Percentiles rank a stretch among this genome's conserved stretches.
phyloP scores from a whole-genome alignment of 2,329 filamentous ascomycete species.

The Stagonosporopsis tanaceti region DNA sequence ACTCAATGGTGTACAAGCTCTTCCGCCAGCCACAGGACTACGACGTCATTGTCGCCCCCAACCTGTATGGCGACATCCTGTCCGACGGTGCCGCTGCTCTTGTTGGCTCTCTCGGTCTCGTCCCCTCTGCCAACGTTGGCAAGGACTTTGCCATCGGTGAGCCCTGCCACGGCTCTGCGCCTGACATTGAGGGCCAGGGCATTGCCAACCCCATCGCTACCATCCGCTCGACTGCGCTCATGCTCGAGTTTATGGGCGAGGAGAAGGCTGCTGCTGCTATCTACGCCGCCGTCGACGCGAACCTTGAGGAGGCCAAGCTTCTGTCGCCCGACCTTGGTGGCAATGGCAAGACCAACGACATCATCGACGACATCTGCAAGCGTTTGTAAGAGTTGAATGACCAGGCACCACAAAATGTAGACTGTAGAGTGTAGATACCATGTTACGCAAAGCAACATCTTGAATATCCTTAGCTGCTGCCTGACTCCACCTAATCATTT shows the following conservation, averaged over 20 bases:
- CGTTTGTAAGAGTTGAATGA: constrained; percentile 66
- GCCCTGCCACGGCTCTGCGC: constrained; percentile 95
- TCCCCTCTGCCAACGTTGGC: constrained; percentile 94
- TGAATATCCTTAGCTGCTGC: background rate
- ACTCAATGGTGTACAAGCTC: constrained; percentile 99
- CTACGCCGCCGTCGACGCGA: constrained; percentile 89
- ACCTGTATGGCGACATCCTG: constrained; percentile 96
- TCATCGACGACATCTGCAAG: constrained; percentile 85
- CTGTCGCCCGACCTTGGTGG: constrained; percentile 92
- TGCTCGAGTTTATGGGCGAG: constrained; percentile 95
- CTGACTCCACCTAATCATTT: no score
- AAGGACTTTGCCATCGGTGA: constrained; percentile 95
- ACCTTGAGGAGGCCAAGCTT: constrained; percentile 81
- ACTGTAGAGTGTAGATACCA: constrained; percentile 10
- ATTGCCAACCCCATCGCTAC: constrained; percentile 98
- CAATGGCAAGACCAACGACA: constrained; percentile 82
- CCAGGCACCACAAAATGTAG: background rate
- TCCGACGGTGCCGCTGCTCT: constrained; percentile 95
- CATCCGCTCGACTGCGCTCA: constrained; percentile 85
- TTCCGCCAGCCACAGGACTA: constrained; percentile 95
- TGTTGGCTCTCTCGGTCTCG: constrained; percentile 88
- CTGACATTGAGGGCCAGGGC: constrained; percentile 90
- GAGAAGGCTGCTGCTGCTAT: constrained; percentile 87
- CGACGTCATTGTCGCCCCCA: constrained; percentile 97
- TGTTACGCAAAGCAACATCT: background rate